Evolutionary conservation across 176 grass and related monocot genomes (phyloP), one percentile per base, ranked within the genome.

Genomic region (Oryza nivara): DNA sequence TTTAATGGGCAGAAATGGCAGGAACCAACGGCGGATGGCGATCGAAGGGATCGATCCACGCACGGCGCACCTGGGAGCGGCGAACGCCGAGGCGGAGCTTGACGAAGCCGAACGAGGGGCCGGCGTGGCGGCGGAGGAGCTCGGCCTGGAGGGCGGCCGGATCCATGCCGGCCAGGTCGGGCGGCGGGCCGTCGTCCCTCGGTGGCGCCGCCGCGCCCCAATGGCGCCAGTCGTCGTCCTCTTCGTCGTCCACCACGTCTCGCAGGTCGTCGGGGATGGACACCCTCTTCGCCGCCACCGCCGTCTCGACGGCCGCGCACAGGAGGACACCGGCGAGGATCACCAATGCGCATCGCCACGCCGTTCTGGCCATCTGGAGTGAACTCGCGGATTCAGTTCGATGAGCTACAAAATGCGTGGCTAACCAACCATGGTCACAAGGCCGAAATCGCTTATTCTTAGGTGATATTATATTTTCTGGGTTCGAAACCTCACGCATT

Each of bases 211-310:
- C n/a, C 5, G 43, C 54, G 60, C 93, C 96, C 84, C 93, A 98
- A 4, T 67, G 89, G 66, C 83, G 90, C 93, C 89, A 98, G 0
- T 82, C 91, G 25, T 95, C 94, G 77, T 98, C 96, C 79, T 98
- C 93, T 71, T 95, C 93, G 25, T 95, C 91, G 82, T 94, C 96
- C 75, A 74, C 68, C 70, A 98, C 93, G 89, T 95, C 93, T 68
- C 87, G 88, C 35, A 98, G 92, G 67, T 93, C 95, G 80, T 95
- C 95, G 1, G 96, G 77, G 63, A 98, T 92, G 71, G 75, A 67
- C 58, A 85, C 72, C 81, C 84, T 86, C 80, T 85, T 92, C 87
- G 76, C 80, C 25, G 82, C 93, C 10, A 23, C 40, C 61, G 63
- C 82, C 81, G 74, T 17, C 45, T 28, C 68, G 63, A 83, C 38